Evolutionary conservation across 2,329 filamentous ascomycete species (phyloP).

Genomic region (Microascus cirrosus): DNA sequence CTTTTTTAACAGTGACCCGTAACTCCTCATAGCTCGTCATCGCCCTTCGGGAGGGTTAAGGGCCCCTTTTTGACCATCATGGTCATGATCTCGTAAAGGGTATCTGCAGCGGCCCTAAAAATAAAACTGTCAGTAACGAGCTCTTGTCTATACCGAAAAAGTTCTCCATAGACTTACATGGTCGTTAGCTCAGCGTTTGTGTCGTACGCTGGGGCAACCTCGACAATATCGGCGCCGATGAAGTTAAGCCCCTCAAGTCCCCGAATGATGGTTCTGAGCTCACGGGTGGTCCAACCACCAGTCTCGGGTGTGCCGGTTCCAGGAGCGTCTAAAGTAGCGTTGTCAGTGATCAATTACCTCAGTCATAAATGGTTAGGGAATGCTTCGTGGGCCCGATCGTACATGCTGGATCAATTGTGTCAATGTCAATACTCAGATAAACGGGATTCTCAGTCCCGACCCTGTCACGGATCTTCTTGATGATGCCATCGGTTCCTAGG

Average conservation of each 20-base stretch:
- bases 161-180: background rate
- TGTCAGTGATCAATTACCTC: too few relatives aligned
- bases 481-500: constrained; percentile 11
- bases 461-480: constrained; percentile 56
- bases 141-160: too few relatives aligned
- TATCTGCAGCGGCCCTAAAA: constrained; percentile 57
- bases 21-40: background rate
- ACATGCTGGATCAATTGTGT: constrained; percentile 64
- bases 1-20: constrained; percentile 1
- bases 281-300: constrained; percentile 82
- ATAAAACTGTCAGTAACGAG: background rate
- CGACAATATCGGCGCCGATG: constrained; percentile 82
- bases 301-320: constrained; percentile 84
- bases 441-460: constrained; percentile 69
- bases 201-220: constrained; percentile 77
- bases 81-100: constrained; percentile 67
- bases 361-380: too few relatives aligned
- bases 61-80: constrained; percentile 74
- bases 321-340: too few relatives aligned
- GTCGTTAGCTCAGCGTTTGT: constrained; percentile 63
- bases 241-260: constrained; percentile 76
- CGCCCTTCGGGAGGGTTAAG: constrained; percentile 35
- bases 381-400: too few relatives aligned
- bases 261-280: constrained; percentile 72
- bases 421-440: constrained; percentile 73